Conservation (phyloP, 176 grass and related monocot genomes). For the Oryza coarctata region DNA sequence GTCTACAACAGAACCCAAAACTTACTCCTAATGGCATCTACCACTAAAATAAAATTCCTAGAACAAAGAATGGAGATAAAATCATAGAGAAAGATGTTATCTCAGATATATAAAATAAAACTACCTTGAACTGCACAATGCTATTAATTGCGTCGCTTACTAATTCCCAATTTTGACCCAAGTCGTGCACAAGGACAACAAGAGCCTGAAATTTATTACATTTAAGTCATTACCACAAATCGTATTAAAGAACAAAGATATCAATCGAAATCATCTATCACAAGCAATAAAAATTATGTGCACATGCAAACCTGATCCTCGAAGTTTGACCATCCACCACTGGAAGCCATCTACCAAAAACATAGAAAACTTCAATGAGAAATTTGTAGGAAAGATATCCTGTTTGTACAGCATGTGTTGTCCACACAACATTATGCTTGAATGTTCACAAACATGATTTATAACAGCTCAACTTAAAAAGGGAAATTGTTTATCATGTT, state of each 20-base stretch:
- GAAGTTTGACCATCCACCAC: conserved; percentile 81
- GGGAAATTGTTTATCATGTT: not conserved
- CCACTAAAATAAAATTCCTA: conserved; percentile 7
- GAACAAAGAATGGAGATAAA: conserved; percentile 8
- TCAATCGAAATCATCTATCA: not conserved
- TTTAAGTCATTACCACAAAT: conserved; percentile 28
- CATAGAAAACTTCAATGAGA: conserved; percentile 32
- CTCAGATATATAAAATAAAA: not conserved
- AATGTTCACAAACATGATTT: conserved; percentile 23
- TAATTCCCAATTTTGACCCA: conserved; percentile 98
- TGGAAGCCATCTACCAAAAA: conserved; percentile 61
- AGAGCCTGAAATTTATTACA: conserved; percentile 68
- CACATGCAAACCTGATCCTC: conserved; percentile 85
- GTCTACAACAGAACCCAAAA: conserved; percentile 18
- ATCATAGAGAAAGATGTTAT: conserved; percentile 19
- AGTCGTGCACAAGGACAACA: conserved; percentile 95
- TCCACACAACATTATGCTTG: conserved; percentile 14
- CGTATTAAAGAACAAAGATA: not conserved
- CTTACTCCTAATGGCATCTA: not conserved
- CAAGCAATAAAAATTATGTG: not conserved
- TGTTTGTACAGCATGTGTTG: conserved; percentile 19
- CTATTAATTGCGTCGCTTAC: conserved; percentile 89
- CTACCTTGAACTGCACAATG: conserved; percentile 84
- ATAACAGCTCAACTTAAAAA: conserved; percentile 10
- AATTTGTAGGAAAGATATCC: conserved; percentile 9